Percentiles rank a stretch among this genome's conserved stretches.
Evolutionary conservation across 192 early-diverging fungal species (phyloP).

Genomic region (Backusella australiensis): DNA sequence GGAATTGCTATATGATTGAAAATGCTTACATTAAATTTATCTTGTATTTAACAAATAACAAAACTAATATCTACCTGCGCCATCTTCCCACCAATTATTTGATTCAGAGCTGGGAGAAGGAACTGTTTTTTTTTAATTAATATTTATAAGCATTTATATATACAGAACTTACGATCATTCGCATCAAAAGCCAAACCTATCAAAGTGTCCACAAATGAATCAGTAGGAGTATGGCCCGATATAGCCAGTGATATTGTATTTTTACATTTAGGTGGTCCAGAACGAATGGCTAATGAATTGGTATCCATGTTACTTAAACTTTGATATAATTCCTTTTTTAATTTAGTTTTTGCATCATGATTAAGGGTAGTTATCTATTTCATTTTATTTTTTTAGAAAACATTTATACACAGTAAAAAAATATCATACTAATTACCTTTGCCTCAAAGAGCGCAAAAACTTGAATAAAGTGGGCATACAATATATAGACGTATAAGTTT

Average conservation of each 20-base stretch:
- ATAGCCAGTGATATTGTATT: not conserved
- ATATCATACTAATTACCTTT: conserved; percentile 18
- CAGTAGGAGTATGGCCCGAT: not conserved
- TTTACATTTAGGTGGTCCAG: conserved; percentile 6
- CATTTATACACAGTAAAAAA: conserved; percentile 12
- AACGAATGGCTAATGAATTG: not conserved
- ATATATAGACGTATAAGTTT: not conserved
- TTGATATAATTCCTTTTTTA: conserved; percentile 52
- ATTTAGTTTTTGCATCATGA: conserved; percentile 39
- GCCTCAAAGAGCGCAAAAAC: conserved; percentile 36
- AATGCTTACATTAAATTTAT: not conserved
- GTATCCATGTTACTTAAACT: conserved; percentile 22
- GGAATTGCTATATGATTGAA: not conserved
- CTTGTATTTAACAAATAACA: not conserved
- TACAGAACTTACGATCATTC: conserved; percentile 5
- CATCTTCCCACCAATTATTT: conserved; percentile 57
- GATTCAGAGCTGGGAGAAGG: conserved; percentile 52
- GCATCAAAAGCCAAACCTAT: conserved; percentile 20
- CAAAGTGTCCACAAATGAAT: conserved; percentile 21
- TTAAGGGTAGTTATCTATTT: conserved; percentile 44
- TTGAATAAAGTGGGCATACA: not conserved
- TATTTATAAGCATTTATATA: not conserved
- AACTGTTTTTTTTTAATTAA: conserved; percentile 21
- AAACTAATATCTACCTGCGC: conserved; percentile 14
- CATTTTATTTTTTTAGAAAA: not conserved